A percentile compares a stretch with the other conserved stretches of the same genome.
These are phyloP conservation scores for Stromatinia cepivora DNA, from an alignment of 2,329 filamentous ascomycete species.

Conservation along the genomic window DNA sequence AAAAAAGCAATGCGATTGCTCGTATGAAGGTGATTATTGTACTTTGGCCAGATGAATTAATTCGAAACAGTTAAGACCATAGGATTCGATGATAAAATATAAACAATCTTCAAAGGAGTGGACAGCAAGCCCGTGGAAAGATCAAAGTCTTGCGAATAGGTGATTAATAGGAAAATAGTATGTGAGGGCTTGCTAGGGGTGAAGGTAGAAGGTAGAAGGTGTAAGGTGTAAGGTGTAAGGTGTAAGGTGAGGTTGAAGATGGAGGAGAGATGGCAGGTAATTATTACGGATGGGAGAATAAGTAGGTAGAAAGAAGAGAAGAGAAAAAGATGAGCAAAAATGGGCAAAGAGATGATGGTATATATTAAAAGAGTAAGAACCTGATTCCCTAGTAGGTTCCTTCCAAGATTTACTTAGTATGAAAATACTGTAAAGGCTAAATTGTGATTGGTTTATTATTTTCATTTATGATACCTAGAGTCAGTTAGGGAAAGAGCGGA, in stretches of 20 bases:
- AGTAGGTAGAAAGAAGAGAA: neutral
- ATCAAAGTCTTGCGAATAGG: constrained; percentile 2
- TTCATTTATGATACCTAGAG: no score
- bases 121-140: neutral
- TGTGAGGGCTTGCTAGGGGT: constrained; percentile 17
- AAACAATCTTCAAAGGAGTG: constrained; percentile 7
- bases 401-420: neutral
- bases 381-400: neutral
- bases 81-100: constrained; percentile 14
- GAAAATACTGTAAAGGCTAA: no score
- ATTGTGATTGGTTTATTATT: no score
- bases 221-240: neutral
- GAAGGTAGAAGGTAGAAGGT: neutral
- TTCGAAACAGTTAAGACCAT: neutral
- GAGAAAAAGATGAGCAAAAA: neutral
- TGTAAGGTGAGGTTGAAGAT: neutral
- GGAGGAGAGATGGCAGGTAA: constrained; percentile 3
- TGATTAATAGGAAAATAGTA: constrained; percentile 11
- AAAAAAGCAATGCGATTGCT: constrained; percentile 16
- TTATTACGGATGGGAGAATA: neutral
- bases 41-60: neutral
- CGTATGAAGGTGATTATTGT: neutral
- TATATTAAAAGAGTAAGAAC: constrained; percentile 1
- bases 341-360: neutral
- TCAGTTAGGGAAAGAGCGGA: neutral